Base-by-base conservation (phyloP, 1,284 basidiomycete species). In the Ganoderma multipileum region DNA sequence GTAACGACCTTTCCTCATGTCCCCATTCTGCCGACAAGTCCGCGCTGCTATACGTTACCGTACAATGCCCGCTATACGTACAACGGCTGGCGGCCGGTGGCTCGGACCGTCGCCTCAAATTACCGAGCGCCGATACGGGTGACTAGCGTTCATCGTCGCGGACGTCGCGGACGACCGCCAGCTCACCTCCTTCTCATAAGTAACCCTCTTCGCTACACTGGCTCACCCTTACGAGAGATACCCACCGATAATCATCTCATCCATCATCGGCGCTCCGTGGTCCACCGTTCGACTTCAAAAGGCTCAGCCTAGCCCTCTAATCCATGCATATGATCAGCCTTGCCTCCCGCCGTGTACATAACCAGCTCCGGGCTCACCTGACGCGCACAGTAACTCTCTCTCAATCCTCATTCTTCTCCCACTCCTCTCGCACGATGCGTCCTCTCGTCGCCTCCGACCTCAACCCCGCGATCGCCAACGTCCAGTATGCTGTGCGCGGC, bases 401-500 rank as follows among this genome's bases (percentile, higher is more conserved):
- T 42, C 55, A 38, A 33, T 69, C 65, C 54, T 69, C 59, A 39
- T 57, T 67, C 70, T 73, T 68, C 63, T 54, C 65, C 65, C 65
- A 65, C 57, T 68, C 63, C 62, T 61, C 71, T 59, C 69, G 60
- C 70, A 75, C 36, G 55, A 86, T 93, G 91, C 86, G 84, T 71
- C 82, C 83, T 39, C 86, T 94, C 73, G 86, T 89, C 54, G 71
- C 85, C 70, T 84, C 89, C 71, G 83, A 86, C 55, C 86, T 95
- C 82, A 99, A 99, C 83, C 95, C 94, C 2, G 86, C 92, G 69
- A 87, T 98, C 65, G 86, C 91, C 76, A 90, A 95, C 63, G 97
- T 98, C 68, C 90, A 98, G 81, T 99, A 99, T 79, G 97, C 97
- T 69, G 98, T 99, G 39, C 94, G 97, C 68, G 97, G 98, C 66